A percentile compares a stretch with the other conserved stretches of the same genome.
These are phyloP conservation scores for Colletotrichum tofieldiae DNA, from an alignment of 2,329 filamentous ascomycete genomes.

Conservation along the genomic window DNA sequence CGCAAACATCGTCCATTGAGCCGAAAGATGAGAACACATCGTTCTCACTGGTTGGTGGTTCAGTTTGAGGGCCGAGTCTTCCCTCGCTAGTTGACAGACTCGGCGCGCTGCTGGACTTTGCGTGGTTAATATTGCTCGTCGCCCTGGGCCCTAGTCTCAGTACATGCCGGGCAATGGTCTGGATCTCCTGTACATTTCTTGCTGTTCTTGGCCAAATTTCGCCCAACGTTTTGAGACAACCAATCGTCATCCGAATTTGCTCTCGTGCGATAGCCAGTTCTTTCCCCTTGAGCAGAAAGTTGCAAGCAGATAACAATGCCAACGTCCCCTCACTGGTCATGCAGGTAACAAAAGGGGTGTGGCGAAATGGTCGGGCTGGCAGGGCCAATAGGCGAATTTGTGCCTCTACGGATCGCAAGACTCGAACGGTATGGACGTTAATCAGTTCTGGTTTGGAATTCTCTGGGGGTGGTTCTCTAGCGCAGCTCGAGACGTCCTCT, in stretches of 20 bases:
- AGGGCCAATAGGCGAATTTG: constrained; percentile 57
- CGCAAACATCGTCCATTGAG: constrained; percentile 32
- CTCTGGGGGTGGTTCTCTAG: constrained; percentile 44
- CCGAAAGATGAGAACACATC: background rate
- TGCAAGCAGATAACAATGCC: constrained; percentile 55
- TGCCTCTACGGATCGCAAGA: constrained; percentile 55
- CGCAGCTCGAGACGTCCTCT: constrained; percentile 58
- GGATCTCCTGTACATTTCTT: constrained; percentile 57
- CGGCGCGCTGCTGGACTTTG: background rate
- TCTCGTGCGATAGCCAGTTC: constrained; percentile 55
- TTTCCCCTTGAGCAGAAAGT: constrained; percentile 51
- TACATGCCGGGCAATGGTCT: constrained; percentile 56
- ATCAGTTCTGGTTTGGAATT: constrained; percentile 46
- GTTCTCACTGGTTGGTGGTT: background rate
- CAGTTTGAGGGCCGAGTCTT: background rate
- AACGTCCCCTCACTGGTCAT: constrained; percentile 58
- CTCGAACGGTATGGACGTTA: constrained; percentile 58
- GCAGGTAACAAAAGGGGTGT: constrained; percentile 59
- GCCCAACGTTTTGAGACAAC: constrained; percentile 55
- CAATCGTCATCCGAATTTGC: constrained; percentile 60
- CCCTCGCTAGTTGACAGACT: background rate
- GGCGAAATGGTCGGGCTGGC: constrained; percentile 52
- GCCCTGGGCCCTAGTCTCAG: constrained; percentile 34
- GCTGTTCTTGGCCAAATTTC: constrained; percentile 56
- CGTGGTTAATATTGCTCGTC: too few species aligned